Evolutionary conservation across 2,329 filamentous ascomycete species (phyloP), one percentile per base, ranked within the genome.

Genomic region (Pseudocercospora crystallina): DNA sequence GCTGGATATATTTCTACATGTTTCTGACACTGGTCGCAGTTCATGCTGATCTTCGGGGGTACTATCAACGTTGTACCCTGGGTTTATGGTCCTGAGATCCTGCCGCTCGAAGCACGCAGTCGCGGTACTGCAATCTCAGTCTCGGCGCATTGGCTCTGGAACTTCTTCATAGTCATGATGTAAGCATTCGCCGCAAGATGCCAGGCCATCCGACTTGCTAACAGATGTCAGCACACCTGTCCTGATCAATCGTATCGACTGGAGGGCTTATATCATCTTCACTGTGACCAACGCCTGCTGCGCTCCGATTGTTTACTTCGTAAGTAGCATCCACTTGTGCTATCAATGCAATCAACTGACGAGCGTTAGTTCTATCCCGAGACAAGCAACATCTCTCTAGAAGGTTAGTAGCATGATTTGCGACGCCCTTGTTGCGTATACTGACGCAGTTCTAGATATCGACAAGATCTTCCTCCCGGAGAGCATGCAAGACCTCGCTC

Each of bases 81-180:
- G 61, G 56, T 55, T 17, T 57, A 55, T 44, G 73, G 74, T 3
- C 74, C 75, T 1, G 76, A 79, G 54, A 74, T 79, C 36, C 62
- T 78, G 2, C 76, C 76, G 2, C 68, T 78, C 2, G 72, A 76
- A 51, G 73, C 73, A 5, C 67, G 76, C 26, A 70, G 74, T 3
- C 73, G 75, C 51, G 75, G 74, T 34, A 76, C 70, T 7, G 71
- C 75, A 11, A 72, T 78, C 37, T 71, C 70, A 2, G 73, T 75
- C 20, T 73, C 71, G 0, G 66, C 71, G 2, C 76, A 77, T 49
- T 78, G 74, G 75, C 65, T 76, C 8, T 73, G 70, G 67, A 76
- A 75, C 57, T 76, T 77, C 58, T 71, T 76, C 58, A 69, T 73
- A 42, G 74, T 78, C 7, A 75, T 77, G 73, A 73, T n/a, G n/a